Base-by-base conservation (phyloP, 257 asterid genomes). In the Nicotiana tomentosiformis region DNA sequence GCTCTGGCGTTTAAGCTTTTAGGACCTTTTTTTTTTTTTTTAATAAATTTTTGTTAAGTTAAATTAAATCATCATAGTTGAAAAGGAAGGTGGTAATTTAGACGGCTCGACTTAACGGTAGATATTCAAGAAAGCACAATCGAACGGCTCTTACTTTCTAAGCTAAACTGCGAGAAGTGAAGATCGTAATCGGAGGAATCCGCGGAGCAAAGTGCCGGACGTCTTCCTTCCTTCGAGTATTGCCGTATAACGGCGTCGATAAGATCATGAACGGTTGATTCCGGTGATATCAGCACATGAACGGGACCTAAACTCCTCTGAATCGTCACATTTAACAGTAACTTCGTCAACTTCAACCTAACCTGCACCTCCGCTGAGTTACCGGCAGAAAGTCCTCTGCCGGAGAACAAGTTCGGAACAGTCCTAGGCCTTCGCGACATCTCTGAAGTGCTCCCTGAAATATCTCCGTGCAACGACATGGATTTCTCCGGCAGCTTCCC, bases 111-210 rank as follows among this genome's bases (percentile, higher is more conserved):
- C 70, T 78, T 7, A n/a, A 30, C 4, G n/a, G 11, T 30, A 37
- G 16, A 17, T 58, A 51, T 37, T 26, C 15, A 64, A 64, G 57
- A 9, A 33, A 55, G 10, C 30, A 17, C 29, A 66, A 66, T 80
- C 76, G 39, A 57, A 26, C 32, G 61, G 33, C 3, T 20, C 98
- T 89, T 89, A 95, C 99, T 91, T 82, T 93, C 97, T 69, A 95
- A 84, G 91, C 99, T 92, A 82, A 95, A 95, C 81, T 95, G 99
- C 6, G 99, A 94, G 86, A 93, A 95, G 85, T 95, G 99, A 84
- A 95, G 98, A 82, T 90, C 93, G 80, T 90, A 94, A 20, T 84
- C 90, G 4, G 88, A 77, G 9, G 91, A 89, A 39, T 84, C 86
- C 10, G 56, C 30, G 14, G 94, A 83, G n/a, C 81, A 58, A 33